Base-by-base conservation (phyloP, 2,329 filamentous ascomycete species). In the Botrytis byssoidea region DNA sequence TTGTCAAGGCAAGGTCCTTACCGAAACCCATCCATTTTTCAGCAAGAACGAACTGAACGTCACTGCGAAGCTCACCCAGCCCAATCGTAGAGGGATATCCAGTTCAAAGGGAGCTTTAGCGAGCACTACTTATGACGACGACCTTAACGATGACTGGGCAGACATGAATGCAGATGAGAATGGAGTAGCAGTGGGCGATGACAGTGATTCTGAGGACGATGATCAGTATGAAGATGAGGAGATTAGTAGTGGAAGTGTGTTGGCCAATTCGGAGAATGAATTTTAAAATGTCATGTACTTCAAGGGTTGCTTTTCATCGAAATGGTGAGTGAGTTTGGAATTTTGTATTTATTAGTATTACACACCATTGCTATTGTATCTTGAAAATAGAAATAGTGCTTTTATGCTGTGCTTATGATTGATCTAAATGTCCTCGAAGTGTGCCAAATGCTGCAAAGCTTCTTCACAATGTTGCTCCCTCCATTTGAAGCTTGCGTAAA, bases 1-100 rank as follows among this genome's bases (percentile, higher is more conserved):
- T 5, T 77, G 76, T n/a, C 88, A 77, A 69, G 75, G 76, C 12
- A 78, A 87, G 74, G 78, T 81, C 0, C 81, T 91, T 0, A 80
- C 80, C 0, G 78, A 80, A 7, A 82, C 82, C 20, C 88, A 90
- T 70, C 81, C 85, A 0, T 90, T 90, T 81, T 90, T 91, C 37
- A 60, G 37, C 16, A 68, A 72, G 29, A 57, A 44, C 4, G 71
- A 69, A 22, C 5, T 12, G n/a, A 14, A 14, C 18, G 32, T 22
- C 25, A 18, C 44, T 6, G 16, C n/a, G 20, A 71, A 71, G 37
- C 48, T 48, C 22, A n/a, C 40, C 29, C 61, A 32, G n/a, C 44
- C 61, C 20, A 40, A 18, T 40, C 16, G 65, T 2, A 37, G 65
- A 51, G 46, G 65, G 40, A 35, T 55, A 4, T 32, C n/a, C 20